Percentiles rank a stretch among this genome's conserved stretches.
Evolutionary conservation across 1,284 basidiomycete genomes (phyloP).

Genomic region (Ustilago bromivora): DNA sequence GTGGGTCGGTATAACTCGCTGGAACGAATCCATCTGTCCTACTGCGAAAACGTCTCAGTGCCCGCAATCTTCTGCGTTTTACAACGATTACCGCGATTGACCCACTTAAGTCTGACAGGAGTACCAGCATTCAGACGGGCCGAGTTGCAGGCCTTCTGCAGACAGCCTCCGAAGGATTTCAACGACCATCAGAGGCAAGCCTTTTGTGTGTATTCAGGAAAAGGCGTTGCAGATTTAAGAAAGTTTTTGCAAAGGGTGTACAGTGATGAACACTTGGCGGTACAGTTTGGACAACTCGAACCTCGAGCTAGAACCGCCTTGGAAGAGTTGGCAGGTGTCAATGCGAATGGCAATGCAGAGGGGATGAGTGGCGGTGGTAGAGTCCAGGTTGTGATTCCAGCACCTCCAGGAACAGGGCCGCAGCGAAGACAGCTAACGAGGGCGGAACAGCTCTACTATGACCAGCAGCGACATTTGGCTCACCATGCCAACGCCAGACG

Average conservation of each 20-base stretch:
- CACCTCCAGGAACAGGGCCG: background rate
- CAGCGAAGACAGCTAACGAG: slow-evolving; percentile 12
- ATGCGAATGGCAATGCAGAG: no score
- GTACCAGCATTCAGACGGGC: slow-evolving; percentile 87
- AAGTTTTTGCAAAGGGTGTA: slow-evolving; percentile 71
- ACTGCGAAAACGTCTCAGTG: slow-evolving; percentile 94
- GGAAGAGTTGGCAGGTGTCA: slow-evolving; percentile 6
- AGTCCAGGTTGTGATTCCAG: background rate
- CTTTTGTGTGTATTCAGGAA: slow-evolving; percentile 97
- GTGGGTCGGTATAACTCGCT: slow-evolving; percentile 78
- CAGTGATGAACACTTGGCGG: slow-evolving; percentile 45
- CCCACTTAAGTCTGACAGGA: slow-evolving; percentile 95
- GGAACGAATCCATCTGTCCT: slow-evolving; percentile 95
- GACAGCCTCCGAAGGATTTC: slow-evolving; percentile 88
- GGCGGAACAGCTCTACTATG: slow-evolving; percentile 42
- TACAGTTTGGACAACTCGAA: slow-evolving; percentile 52
- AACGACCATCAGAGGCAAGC: slow-evolving; percentile 89
- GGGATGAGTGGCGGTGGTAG: background rate
- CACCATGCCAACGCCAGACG: slow-evolving; percentile 36
- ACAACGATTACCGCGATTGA: slow-evolving; percentile 86
- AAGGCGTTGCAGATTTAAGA: slow-evolving; percentile 86
- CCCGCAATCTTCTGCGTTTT: slow-evolving; percentile 90
- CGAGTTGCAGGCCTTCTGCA: slow-evolving; percentile 90
- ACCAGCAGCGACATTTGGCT: slow-evolving; percentile 36
- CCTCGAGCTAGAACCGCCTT: slow-evolving; percentile 41